Percentiles rank a stretch among this genome's conserved stretches.
phyloP scores from a whole-genome alignment of 2,329 filamentous ascomycete genomes.

The Aspergillus brunneoviolaceus region DNA sequence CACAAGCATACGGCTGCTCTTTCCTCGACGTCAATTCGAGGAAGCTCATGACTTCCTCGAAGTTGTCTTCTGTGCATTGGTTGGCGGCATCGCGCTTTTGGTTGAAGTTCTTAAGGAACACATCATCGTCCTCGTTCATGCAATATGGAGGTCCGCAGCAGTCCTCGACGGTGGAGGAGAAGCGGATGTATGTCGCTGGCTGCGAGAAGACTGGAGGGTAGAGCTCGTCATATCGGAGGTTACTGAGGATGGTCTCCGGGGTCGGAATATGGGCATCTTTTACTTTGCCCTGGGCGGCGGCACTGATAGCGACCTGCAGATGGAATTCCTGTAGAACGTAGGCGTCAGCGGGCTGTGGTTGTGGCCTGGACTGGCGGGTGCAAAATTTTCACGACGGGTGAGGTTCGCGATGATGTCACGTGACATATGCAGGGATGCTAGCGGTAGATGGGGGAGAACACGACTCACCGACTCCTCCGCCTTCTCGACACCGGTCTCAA shows the following conservation, averaged over 20 bases:
- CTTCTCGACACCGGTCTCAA: conserved; percentile 95
- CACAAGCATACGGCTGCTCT: conserved; percentile 82
- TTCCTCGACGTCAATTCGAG: conserved; percentile 84
- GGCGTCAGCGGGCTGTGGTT: conserved; percentile 20
- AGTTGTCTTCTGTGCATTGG: conserved; percentile 82
- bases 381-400: conserved; percentile 36
- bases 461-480: conserved; percentile 91
- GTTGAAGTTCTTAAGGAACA: conserved; percentile 81
- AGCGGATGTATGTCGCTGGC: conserved; percentile 91
- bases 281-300: conserved; percentile 59
- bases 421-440: conserved; percentile 38
- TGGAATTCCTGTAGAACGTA: conserved; percentile 74
- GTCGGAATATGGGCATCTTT: conserved; percentile 67
- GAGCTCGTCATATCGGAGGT: conserved; percentile 81
- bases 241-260: conserved; percentile 62
- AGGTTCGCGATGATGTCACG: conserved; percentile 36
- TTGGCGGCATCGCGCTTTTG: conserved; percentile 63
- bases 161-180: conserved; percentile 97
- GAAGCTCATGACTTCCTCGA: conserved; percentile 91
- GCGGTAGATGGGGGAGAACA: conserved; percentile 33
- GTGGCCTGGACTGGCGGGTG: conserved; percentile 13
- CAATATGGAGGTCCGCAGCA: conserved; percentile 88
- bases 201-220: conserved; percentile 79
- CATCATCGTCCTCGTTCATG: conserved; percentile 88
- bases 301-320: conserved; percentile 79